Conservation (phyloP, 73 alveolate genomes). For the Symbiodinium pilosum region DNA sequence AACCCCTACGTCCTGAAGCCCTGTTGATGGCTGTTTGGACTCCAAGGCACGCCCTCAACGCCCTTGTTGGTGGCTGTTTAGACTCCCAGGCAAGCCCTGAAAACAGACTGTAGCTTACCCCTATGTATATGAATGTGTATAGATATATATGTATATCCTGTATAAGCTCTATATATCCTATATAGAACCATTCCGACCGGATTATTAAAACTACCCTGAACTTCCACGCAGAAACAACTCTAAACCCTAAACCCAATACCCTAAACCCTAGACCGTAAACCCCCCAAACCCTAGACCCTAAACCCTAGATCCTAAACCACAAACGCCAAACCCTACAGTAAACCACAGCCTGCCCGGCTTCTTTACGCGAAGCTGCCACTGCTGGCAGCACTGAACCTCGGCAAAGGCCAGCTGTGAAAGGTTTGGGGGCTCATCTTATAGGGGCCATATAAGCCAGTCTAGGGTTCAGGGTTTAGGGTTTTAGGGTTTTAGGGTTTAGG, state of each 20-base stretch:
- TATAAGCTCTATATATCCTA: neutral
- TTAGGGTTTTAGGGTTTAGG: no score
- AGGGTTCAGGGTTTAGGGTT: no score
- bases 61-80: neutral
- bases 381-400: neutral
- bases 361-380: neutral
- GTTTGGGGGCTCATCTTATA: no score
- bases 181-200: neutral
- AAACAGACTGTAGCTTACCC: neutral
- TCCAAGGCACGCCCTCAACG: neutral
- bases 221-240: neutral
- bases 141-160: neutral
- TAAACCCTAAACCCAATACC: neutral
- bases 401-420: no score
- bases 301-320: neutral
- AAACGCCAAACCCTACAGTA: neutral
- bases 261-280: no score
- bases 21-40: neutral
- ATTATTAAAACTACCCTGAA: neutral
- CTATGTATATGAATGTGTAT: no score
- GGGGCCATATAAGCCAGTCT: neutral
- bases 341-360: neutral
- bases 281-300: neutral
- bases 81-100: neutral
- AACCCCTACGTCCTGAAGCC: no score